These are phyloP conservation scores for Ceratocystis diversiconidia DNA, from an alignment of 2,329 filamentous ascomycete genomes.

Conservation along the genomic window DNA sequence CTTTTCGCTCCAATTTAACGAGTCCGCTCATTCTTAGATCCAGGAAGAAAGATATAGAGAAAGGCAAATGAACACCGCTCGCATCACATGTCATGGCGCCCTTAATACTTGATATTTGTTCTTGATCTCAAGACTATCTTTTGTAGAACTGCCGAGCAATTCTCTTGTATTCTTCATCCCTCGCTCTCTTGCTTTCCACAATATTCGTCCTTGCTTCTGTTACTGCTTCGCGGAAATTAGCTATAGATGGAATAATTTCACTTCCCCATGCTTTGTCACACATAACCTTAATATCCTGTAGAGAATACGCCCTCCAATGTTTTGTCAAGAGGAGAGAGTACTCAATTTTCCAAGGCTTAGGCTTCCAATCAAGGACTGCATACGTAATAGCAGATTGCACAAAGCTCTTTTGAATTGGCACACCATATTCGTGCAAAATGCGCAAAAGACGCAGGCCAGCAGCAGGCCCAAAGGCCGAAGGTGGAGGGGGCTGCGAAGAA, in stretches of 20 bases:
- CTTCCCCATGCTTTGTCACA: slow-evolving; percentile 17
- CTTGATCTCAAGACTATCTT: background rate
- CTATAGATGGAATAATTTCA: slow-evolving; percentile 10
- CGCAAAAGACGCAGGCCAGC: slow-evolving; percentile 13
- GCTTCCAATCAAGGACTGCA: slow-evolving; percentile 14
- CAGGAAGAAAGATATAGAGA: too few relatives aligned
- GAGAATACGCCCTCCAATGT: slow-evolving; percentile 5
- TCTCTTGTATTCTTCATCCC: background rate
- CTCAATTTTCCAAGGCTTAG: slow-evolving; percentile 15
- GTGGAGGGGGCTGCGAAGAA: background rate
- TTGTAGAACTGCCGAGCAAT: background rate
- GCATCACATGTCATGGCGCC: background rate
- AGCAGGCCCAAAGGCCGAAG: slow-evolving; percentile 15
- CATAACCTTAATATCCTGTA: slow-evolving; percentile 14
- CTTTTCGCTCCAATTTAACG: background rate
- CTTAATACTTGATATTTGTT: background rate
- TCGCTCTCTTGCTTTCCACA: slow-evolving; percentile 6
- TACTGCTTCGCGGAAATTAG: slow-evolving; percentile 1
- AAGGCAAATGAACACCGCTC: too few relatives aligned
- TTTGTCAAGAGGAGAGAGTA: slow-evolving; percentile 9
- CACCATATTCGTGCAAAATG: slow-evolving; percentile 4
- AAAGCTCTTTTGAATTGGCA: slow-evolving; percentile 8
- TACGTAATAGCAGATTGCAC: slow-evolving; percentile 13
- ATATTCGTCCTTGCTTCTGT: slow-evolving; percentile 9
- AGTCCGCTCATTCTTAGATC: too few relatives aligned